These are phyloP conservation scores for Sporothrix curviconia DNA, from an alignment of 2,329 filamentous ascomycete genomes.

Conservation along the genomic window DNA sequence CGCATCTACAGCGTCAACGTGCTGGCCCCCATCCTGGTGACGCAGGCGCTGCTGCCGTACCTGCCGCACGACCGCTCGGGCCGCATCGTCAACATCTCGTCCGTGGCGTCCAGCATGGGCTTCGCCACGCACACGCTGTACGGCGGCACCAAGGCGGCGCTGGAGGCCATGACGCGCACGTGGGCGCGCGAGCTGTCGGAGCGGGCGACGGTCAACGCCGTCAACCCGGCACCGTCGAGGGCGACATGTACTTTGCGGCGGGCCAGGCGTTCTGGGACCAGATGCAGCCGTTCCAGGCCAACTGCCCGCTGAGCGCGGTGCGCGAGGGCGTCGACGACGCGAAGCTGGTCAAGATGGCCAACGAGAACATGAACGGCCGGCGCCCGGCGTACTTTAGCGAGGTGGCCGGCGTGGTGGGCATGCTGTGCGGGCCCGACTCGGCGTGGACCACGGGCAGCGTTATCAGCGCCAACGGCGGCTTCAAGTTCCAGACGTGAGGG, in stretches of 20 bases:
- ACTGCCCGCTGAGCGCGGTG: slow-evolving; percentile 52
- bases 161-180: slow-evolving; percentile 53
- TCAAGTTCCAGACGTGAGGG: slow-evolving; percentile 37
- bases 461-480: slow-evolving; percentile 72
- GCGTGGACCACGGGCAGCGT: slow-evolving; percentile 73
- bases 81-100: slow-evolving; percentile 49
- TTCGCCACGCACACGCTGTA: slow-evolving; percentile 49
- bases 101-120: slow-evolving; percentile 46
- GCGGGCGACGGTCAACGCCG: slow-evolving; percentile 47
- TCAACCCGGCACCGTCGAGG: slow-evolving; percentile 52
- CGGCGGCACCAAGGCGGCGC: slow-evolving; percentile 50
- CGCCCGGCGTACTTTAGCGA: slow-evolving; percentile 60
- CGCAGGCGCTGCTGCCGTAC: slow-evolving; percentile 64
- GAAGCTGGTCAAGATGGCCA: slow-evolving; percentile 39
- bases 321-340: slow-evolving; percentile 57
- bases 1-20: slow-evolving; percentile 74
- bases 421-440: slow-evolving; percentile 66
- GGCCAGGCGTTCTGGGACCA: slow-evolving; percentile 36
- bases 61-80: slow-evolving; percentile 61
- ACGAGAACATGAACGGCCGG: slow-evolving; percentile 43
- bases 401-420: slow-evolving; percentile 67
- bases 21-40: slow-evolving; percentile 70
- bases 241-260: slow-evolving; percentile 43
- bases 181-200: slow-evolving; percentile 51
- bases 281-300: slow-evolving; percentile 48